Percentiles rank a stretch among this genome's conserved stretches.
Evolutionary conservation across 2,329 filamentous ascomycete species (phyloP).

Genomic region (Colletotrichum eleusines): DNA sequence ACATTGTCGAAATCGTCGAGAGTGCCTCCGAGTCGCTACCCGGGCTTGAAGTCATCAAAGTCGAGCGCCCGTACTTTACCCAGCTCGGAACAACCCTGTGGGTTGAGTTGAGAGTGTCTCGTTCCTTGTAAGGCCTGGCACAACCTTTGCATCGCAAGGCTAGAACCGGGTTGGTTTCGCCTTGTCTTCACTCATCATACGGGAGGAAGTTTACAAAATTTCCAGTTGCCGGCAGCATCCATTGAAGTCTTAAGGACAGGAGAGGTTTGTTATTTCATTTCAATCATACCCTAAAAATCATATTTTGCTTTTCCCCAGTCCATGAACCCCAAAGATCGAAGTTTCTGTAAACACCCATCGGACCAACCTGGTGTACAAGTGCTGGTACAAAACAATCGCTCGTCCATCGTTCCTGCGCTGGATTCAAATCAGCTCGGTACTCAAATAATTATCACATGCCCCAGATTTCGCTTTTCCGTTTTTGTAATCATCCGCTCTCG

Average conservation of each 20-base stretch:
- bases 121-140: not conserved
- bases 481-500: not conserved
- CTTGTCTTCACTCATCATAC: not conserved
- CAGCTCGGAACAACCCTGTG: conserved; percentile 71
- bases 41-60: conserved; percentile 67
- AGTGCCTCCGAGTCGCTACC: conserved; percentile 61
- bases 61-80: conserved; percentile 63
- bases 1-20: conserved; percentile 67
- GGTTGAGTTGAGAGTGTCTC: conserved; percentile 65
- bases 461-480: not conserved
- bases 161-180: too few species aligned
- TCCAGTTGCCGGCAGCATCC: not conserved
- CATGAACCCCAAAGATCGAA: conserved; percentile 1
- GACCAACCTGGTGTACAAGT: conserved; percentile 22
- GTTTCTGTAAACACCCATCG: conserved; percentile 1
- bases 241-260: conserved; percentile 10
- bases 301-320: not conserved
- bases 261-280: conserved; percentile 40
- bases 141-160: not conserved
- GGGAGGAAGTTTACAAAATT: not conserved
- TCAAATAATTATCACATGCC: not conserved
- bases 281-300: conserved; percentile 24
- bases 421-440: not conserved
- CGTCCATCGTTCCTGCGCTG: not conserved
- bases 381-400: conserved; percentile 15